These are phyloP conservation scores for Lentinus brumalis DNA, from an alignment of 768 basidiomycete genomes.

Conservation along the genomic window DNA sequence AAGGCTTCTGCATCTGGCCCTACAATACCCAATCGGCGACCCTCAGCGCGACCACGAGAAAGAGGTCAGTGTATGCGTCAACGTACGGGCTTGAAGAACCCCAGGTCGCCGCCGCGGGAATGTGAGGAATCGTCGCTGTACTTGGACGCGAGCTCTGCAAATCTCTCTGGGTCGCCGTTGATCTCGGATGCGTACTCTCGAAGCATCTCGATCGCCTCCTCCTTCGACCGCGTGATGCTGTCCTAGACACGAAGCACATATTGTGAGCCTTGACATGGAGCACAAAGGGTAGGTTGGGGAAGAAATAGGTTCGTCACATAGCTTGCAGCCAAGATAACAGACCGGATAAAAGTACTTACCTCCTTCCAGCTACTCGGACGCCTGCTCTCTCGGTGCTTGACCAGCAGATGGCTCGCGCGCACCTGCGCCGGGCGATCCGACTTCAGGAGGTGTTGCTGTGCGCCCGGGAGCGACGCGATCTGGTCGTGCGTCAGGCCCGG, in stretches of 20 bases:
- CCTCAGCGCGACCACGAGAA: not conserved
- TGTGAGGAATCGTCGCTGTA: slow-evolving; percentile 94
- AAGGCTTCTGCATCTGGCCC: slow-evolving; percentile 97
- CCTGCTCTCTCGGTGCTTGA: slow-evolving; percentile 85
- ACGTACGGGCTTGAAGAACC: slow-evolving; percentile 64
- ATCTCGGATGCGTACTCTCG: slow-evolving; percentile 64
- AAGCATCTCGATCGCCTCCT: slow-evolving; percentile 86
- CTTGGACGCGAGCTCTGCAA: slow-evolving; percentile 70
- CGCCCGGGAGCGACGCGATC: slow-evolving; percentile 66
- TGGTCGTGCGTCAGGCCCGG: slow-evolving; percentile 59
- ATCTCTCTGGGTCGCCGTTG: slow-evolving; percentile 51
- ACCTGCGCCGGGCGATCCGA: slow-evolving; percentile 54
- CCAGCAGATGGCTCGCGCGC: slow-evolving; percentile 91
- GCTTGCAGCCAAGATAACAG: not conserved
- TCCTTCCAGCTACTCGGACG: slow-evolving; percentile 86
- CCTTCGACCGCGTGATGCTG: slow-evolving; percentile 83
- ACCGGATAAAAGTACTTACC: slow-evolving; percentile 41
- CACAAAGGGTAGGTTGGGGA: not conserved
- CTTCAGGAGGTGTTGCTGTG: slow-evolving; percentile 46
- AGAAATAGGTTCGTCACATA: not conserved
- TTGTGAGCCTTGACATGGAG: not conserved
- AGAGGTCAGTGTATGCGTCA: too few species aligned
- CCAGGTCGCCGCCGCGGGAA: slow-evolving; percentile 81
- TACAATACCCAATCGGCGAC: not conserved
- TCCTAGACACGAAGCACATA: slow-evolving; percentile 37